A percentile compares a stretch with the other conserved stretches of the same genome.
Conservation (phyloP, 1,139 yeast species). For the Magnusiomyces magnusii region DNA sequence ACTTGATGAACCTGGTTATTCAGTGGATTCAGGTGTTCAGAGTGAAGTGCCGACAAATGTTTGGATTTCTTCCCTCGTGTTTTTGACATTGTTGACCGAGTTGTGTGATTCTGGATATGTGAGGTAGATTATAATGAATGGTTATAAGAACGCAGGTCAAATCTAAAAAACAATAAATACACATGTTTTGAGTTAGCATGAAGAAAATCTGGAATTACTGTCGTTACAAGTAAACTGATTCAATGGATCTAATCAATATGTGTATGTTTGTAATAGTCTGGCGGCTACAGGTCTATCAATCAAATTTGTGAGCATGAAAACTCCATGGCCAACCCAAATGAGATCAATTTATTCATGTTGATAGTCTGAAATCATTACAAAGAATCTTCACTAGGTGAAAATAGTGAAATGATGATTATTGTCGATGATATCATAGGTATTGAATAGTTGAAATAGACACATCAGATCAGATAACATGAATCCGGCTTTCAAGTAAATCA, state of each 20-base stretch:
- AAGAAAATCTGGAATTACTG: not conserved
- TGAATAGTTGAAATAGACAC: too few species aligned
- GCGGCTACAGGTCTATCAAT: slow-evolving; percentile 1
- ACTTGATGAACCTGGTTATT: slow-evolving; percentile 13
- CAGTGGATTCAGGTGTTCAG: slow-evolving; percentile 1
- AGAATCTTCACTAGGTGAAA: too few species aligned
- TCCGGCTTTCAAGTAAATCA: not conserved
- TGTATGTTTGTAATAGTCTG: not conserved
- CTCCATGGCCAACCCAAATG: not conserved
- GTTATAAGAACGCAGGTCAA: not conserved
- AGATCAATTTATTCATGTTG: not conserved
- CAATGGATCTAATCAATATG: not conserved
- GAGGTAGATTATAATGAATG: not conserved
- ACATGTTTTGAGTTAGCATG: not conserved
- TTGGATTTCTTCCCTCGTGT: not conserved
- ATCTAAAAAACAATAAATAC: not conserved
- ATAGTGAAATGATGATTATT: too few species aligned
- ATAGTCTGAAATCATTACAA: too few species aligned
- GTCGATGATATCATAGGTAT: too few species aligned
- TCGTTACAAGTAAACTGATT: not conserved
- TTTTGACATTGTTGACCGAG: not conserved
- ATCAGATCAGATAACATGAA: not conserved
- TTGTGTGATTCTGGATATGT: not conserved
- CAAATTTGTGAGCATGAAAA: not conserved
- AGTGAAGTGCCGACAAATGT: not conserved